These are phyloP conservation scores for Trypanosoma conorhini DNA, from an alignment of 208 protist species.

Conservation along the genomic window DNA sequence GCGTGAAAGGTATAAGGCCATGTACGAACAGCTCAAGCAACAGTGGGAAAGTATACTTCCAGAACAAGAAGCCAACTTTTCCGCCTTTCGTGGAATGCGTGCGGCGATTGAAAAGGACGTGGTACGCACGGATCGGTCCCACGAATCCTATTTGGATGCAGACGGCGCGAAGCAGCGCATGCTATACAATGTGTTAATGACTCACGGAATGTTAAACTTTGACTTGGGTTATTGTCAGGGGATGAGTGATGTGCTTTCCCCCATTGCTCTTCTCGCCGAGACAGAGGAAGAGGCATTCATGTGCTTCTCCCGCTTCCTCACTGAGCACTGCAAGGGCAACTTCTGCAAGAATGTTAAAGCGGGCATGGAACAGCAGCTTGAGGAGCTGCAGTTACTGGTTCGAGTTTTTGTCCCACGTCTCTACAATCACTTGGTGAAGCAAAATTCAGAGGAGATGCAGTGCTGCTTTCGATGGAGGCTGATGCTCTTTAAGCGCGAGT, in stretches of 20 bases:
- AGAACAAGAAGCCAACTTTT: slow-evolving; percentile 68
- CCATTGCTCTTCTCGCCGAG: slow-evolving; percentile 52
- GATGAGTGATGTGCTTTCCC: slow-evolving; percentile 86
- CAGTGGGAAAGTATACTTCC: slow-evolving; percentile 81
- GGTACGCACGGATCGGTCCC: slow-evolving; percentile 71
- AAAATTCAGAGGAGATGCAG: slow-evolving; percentile 61
- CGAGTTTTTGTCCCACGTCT: slow-evolving; percentile 60
- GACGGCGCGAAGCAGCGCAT: slow-evolving; percentile 43
- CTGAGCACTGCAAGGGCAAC: slow-evolving; percentile 41
- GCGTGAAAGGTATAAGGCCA: slow-evolving; percentile 27
- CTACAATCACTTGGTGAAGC: slow-evolving; percentile 49
- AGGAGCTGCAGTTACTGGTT: slow-evolving; percentile 45
- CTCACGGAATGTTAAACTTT: slow-evolving; percentile 89
- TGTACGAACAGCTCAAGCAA: slow-evolving; percentile 57
- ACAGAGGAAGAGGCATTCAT: slow-evolving; percentile 50
- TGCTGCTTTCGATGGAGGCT: slow-evolving; percentile 92
- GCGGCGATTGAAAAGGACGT: slow-evolving; percentile 88
- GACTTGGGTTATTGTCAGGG: slow-evolving; percentile 92
- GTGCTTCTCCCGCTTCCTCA: slow-evolving; percentile 53
- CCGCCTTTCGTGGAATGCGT: slow-evolving; percentile 52
- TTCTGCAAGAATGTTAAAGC: slow-evolving; percentile 56
- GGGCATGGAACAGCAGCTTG: slow-evolving; percentile 53
- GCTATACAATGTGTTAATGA: slow-evolving; percentile 76
- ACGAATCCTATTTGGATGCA: slow-evolving; percentile 49
- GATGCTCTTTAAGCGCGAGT: slow-evolving; percentile 87